These are phyloP conservation scores for Pichia sp. DNA, from an alignment of 1,139 yeast genomes.

Conservation along the genomic window DNA sequence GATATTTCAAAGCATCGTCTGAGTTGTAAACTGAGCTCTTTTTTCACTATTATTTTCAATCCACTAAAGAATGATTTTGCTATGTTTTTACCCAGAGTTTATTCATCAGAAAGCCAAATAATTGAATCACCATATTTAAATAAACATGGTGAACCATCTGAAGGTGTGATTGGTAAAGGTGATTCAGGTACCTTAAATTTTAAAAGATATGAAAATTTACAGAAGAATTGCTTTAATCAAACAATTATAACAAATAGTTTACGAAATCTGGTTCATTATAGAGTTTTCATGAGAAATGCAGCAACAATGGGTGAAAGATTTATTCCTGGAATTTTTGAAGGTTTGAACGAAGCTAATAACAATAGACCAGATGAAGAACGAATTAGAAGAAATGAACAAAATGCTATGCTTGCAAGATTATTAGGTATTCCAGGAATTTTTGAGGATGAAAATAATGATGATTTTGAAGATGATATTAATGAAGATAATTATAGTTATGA, in stretches of 20 bases:
- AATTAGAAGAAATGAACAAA: background rate
- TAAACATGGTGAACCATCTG: conserved; percentile 64
- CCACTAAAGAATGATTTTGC: conserved; percentile 22
- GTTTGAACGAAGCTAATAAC: background rate
- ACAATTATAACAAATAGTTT: conserved; percentile 10
- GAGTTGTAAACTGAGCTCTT: conserved; percentile 20
- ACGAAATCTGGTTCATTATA: background rate
- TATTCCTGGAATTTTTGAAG: conserved; percentile 15
- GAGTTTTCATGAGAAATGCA: background rate
- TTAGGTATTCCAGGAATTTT: background rate
- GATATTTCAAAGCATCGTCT: conserved; percentile 10
- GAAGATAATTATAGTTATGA: conserved; percentile 3
- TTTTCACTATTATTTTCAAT: conserved; percentile 21
- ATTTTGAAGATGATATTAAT: conserved; percentile 2
- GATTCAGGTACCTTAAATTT: conserved; percentile 46
- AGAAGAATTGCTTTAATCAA: conserved; percentile 50
- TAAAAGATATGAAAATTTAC: conserved; percentile 48
- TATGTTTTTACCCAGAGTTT: conserved; percentile 8
- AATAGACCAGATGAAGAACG: background rate
- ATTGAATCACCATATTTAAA: conserved; percentile 56
- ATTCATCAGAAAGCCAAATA: conserved; percentile 2
- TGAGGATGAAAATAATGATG: background rate
- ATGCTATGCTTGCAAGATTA: background rate
- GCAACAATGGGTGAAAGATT: background rate
- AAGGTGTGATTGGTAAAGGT: conserved; percentile 44